Evolutionary conservation across 2,329 filamentous ascomycete genomes (phyloP), one percentile per base, ranked within the genome.

Genomic region (Diatrype stigma): DNA sequence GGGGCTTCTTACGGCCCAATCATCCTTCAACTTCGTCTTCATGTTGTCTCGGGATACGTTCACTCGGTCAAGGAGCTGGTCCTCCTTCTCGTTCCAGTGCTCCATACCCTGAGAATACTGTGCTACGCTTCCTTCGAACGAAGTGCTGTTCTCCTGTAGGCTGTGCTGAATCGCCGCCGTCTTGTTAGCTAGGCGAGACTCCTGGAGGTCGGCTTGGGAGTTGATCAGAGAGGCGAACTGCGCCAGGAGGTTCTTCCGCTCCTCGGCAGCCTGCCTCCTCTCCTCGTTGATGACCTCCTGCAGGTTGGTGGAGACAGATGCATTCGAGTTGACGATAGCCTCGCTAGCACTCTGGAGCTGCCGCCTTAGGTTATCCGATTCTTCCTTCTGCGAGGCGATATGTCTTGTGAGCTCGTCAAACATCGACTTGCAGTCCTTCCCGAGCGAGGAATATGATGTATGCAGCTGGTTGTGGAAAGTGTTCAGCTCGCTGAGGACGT

Each of bases 391-490:
- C 10, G 83, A 77, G 35, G 83, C 81, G 50, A 96, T 78, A 59
- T 91, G 86, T 56, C 80, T 82, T 46, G 89, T 77, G 46, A 96
- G 77, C 12, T 89, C 85, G 57, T 96, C 90, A 59, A 97, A 96
- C 22, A 93, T 81, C 5, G 75, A 73, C 66, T 93, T 95, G 73
- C 96, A 91, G 59, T 97, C 91, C 53, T 86, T 85, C 8, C 91
- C 91, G 2, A 97, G 79, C 1, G 82, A 80, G 58, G 85, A 87
- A 67, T 96, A 96, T 0, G 93, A 96, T 12, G 82, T 73, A 62
- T 96, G 90, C 28, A 97, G 80, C 75, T 93, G 85, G 46, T 77
- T 81, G 67, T 96, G 90, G 63, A 97, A 95, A n/a, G 81, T 79
- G 30, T 84, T 81, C 53, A 99, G 80, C 68, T 97, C 93, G 52